Conservation (phyloP, 345 rosid species). For the Psidium friedrichsthalianum region DNA sequence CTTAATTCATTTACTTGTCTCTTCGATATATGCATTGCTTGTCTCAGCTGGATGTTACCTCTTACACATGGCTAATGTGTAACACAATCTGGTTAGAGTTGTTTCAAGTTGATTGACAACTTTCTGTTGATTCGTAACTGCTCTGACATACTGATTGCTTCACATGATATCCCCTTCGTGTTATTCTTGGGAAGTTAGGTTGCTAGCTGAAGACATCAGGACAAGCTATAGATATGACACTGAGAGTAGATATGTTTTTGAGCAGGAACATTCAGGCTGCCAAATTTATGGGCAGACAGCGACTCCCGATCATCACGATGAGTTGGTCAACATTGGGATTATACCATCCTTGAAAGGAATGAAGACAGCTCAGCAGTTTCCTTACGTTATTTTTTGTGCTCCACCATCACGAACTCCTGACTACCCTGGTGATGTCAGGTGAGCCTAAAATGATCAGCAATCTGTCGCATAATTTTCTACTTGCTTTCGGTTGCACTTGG, state of each 20-base stretch:
- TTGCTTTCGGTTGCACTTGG: background rate
- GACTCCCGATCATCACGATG: constrained; percentile 73
- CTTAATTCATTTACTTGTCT: background rate
- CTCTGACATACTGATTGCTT: background rate
- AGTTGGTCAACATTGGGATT: constrained; percentile 65
- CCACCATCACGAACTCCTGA: constrained; percentile 79
- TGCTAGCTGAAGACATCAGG: background rate
- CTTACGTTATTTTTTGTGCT: constrained; percentile 85
- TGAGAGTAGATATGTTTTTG: background rate
- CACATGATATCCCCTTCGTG: background rate
- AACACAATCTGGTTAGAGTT: background rate
- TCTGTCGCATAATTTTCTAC: background rate
- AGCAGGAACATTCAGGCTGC: constrained; percentile 69
- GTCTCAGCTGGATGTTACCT: background rate
- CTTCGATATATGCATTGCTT: background rate
- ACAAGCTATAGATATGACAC: background rate
- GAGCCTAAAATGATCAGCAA: background rate
- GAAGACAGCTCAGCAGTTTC: constrained; percentile 29
- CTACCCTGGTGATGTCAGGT: constrained; percentile 82
- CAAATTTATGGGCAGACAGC: constrained; percentile 76
- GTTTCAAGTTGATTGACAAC: background rate
- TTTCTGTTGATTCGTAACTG: background rate
- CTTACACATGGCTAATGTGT: background rate
- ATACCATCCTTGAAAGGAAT: constrained; percentile 55
- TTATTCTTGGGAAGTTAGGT: background rate